phyloP scores from a whole-genome alignment of 805 yeast species.

The Saitoella complicata region DNA sequence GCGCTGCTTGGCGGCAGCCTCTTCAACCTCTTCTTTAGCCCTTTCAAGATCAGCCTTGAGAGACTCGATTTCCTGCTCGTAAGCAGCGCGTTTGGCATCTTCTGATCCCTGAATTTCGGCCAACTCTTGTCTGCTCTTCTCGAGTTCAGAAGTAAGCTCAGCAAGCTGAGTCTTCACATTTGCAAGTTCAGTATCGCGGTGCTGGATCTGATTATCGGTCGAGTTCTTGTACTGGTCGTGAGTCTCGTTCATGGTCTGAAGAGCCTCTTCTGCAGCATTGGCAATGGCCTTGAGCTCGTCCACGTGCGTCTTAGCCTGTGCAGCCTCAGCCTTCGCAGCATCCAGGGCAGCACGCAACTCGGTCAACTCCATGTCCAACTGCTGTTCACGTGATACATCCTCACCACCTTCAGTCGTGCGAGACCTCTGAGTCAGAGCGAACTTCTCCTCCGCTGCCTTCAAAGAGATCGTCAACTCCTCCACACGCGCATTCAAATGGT shows the following conservation, averaged over 20 bases:
- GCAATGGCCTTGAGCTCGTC: constrained; percentile 50
- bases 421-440: constrained; percentile 18
- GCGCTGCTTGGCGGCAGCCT: neutral
- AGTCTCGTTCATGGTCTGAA: constrained; percentile 35
- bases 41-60: constrained; percentile 15
- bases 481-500: constrained; percentile 26
- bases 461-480: constrained; percentile 21
- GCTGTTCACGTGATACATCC: neutral
- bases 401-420: constrained; percentile 13
- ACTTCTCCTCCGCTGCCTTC: constrained; percentile 16
- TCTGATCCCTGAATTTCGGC: too few relatives aligned
- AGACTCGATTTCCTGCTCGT: constrained; percentile 6
- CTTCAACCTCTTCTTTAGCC: constrained; percentile 15
- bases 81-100: neutral
- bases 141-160: constrained; percentile 16
- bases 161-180: constrained; percentile 8
- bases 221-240: constrained; percentile 31
- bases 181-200: constrained; percentile 6
- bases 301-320: constrained; percentile 38
- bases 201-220: constrained; percentile 8
- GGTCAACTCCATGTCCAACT: neutral
- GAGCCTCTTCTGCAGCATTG: constrained; percentile 48
- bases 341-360: constrained; percentile 23
- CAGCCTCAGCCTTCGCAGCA: constrained; percentile 37
- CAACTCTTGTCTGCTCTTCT: neutral